Evolutionary conservation across 1,284 basidiomycete species (phyloP).

Genomic region (Trametes polyzona): DNA sequence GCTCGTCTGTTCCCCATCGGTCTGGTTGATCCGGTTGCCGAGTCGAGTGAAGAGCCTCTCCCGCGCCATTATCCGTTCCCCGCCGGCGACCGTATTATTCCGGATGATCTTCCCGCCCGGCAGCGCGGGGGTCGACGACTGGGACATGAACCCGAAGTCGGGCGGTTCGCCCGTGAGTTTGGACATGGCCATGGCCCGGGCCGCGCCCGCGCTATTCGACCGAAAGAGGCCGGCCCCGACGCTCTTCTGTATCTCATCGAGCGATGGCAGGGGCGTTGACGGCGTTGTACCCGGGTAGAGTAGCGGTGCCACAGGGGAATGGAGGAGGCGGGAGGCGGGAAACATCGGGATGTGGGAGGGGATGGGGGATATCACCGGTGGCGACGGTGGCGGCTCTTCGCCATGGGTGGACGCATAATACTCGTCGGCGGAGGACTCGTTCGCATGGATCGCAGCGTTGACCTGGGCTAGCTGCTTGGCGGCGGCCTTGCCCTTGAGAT

Average conservation of each 20-base stretch:
- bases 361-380: constrained; percentile 63
- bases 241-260: constrained; percentile 66
- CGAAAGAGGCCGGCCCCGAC: constrained; percentile 60
- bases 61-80: constrained; percentile 72
- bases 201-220: constrained; percentile 73
- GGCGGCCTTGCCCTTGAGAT: constrained; percentile 67
- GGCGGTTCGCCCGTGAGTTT: constrained; percentile 71
- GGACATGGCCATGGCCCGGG: constrained; percentile 71
- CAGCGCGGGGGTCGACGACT: constrained; percentile 53
- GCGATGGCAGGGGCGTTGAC: constrained; percentile 68
- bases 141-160: constrained; percentile 42
- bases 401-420: constrained; percentile 41
- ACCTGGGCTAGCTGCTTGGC: constrained; percentile 46
- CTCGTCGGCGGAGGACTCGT: constrained; percentile 75
- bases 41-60: constrained; percentile 65
- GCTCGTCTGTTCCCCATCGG: constrained; percentile 63
- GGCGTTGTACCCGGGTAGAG: constrained; percentile 67
- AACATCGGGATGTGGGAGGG: constrained; percentile 61
- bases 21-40: constrained; percentile 61
- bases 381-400: constrained; percentile 47
- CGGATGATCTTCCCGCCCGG: constrained; percentile 54
- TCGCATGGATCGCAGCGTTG: constrained; percentile 40
- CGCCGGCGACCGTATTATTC: constrained; percentile 80
- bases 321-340: constrained; percentile 54
- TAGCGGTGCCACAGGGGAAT: constrained; percentile 54